These are phyloP conservation scores for Coleophoma cylindrospora DNA, from an alignment of 2,329 filamentous ascomycete genomes.

Conservation along the genomic window DNA sequence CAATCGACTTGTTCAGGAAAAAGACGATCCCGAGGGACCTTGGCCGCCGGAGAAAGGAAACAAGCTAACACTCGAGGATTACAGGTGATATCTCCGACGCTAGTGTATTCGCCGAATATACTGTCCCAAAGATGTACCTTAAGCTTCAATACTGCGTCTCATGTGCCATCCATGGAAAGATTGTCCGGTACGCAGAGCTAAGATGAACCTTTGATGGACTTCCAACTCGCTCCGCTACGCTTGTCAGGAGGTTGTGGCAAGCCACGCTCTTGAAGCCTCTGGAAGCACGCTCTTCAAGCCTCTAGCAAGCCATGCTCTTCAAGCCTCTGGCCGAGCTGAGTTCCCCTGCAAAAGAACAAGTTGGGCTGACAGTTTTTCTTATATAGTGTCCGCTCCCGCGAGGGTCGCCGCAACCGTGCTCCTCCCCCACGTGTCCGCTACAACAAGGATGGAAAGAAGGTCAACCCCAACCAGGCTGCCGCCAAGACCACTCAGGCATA, in stretches of 20 bases:
- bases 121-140: conserved; percentile 99
- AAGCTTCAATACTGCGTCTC: conserved; percentile 99
- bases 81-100: conserved; percentile 99
- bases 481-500: conserved; percentile 28
- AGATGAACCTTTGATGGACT: conserved; percentile 58
- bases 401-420: conserved; percentile 97
- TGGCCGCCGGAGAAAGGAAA: no score
- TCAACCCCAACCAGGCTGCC: conserved; percentile 48
- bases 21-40: no score
- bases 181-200: conserved; percentile 83
- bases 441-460: conserved; percentile 99
- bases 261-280: no score
- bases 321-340: background rate
- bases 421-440: conserved; percentile 95
- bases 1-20: background rate
- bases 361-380: conserved; percentile 20
- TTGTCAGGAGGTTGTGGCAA: background rate
- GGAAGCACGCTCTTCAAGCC: no score
- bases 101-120: conserved; percentile 98
- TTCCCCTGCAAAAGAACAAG: conserved; percentile 34
- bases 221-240: conserved; percentile 12
- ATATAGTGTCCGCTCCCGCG: conserved; percentile 87
- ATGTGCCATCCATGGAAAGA: conserved; percentile 99
- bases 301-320: no score
- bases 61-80: background rate